These are phyloP conservation scores for Didymella arachidicola DNA, from an alignment of 2,329 filamentous ascomycete genomes.

Conservation along the genomic window DNA sequence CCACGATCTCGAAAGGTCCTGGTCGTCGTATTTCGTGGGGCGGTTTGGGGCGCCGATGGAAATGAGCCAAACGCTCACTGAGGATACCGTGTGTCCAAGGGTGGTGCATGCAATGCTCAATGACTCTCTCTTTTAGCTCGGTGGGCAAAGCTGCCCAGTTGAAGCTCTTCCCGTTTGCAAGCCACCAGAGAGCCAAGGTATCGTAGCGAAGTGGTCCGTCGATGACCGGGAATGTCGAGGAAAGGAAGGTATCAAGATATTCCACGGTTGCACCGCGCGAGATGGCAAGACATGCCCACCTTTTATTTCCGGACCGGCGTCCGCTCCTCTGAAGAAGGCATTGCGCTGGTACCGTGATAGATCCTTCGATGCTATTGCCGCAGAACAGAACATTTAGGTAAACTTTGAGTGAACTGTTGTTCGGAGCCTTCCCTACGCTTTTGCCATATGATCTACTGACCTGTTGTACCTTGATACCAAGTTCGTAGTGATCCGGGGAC, in stretches of 20 bases:
- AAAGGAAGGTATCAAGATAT: conserved; percentile 17
- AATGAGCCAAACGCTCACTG: not conserved
- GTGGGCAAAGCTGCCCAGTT: conserved; percentile 36
- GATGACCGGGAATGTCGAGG: conserved; percentile 6
- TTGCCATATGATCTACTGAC: not conserved
- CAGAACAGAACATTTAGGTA: not conserved
- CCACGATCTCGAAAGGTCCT: conserved; percentile 27
- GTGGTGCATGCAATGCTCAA: conserved; percentile 30
- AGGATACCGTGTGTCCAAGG: conserved; percentile 3
- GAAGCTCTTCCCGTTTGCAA: conserved; percentile 34
- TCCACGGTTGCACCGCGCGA: not conserved
- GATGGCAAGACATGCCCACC: not conserved
- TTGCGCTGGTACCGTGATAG: not conserved
- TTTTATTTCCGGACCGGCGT: not conserved
- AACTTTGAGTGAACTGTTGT: not conserved
- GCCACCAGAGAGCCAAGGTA: conserved; percentile 32
- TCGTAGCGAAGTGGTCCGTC: not conserved
- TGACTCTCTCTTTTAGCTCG: conserved; percentile 38
- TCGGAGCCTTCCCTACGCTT: accelerated
- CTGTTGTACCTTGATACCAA: conserved; percentile 1
- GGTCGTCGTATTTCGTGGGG: not conserved
- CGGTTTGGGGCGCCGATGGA: not conserved
- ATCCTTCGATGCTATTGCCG: not conserved
- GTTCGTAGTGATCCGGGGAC: conserved; percentile 4
- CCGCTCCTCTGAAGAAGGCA: not conserved